Base-by-base conservation (phyloP, 2,329 filamentous ascomycete genomes). In the Coniosporium uncinatum region DNA sequence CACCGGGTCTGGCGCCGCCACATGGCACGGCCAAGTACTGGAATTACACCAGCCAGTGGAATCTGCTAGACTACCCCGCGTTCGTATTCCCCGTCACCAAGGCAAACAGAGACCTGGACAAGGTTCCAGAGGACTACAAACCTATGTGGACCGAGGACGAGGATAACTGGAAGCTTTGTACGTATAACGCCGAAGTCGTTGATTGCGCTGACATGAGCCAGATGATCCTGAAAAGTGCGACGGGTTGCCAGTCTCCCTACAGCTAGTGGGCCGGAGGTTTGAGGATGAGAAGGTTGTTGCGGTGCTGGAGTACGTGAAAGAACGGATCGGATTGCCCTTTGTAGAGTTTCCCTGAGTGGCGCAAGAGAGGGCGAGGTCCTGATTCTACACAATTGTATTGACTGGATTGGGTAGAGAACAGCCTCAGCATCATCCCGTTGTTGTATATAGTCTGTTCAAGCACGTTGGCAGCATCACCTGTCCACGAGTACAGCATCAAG, bases 11-110 rank as follows among this genome's bases (percentile, higher is more conserved):
- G 3, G 76, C 76, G n/a, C 75, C 69, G 3, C 59, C 73, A 46
- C 68, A 79, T 46, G 57, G 77, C 47, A 59, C 66, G 44, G 52
- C 83, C 54, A 66, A 58, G 29, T 77, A 76, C 48, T 86, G 80
- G 79, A 73, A 72, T 2, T 87, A 86, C 49, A 83, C 79, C 0
- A 64, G 72, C 1, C 73, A 80, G 46, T 86, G 81, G 79, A 87
- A 86, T 53, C 51, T 85, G 33, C 69, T 86, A 2, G 81, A 87
- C 55, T 84, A 83, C 55, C 78, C 82, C 1, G 73, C 69, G 8
- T 57, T 75, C 2, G 69, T 79, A 0, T 83, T 86, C 52, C 82
- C 82, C 0, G 76, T 75, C 42, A 52, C 44, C 3, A 29, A 29
- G n/a, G 24, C 24, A 8, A n/a, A 29, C 24, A 29, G 16, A 17